phyloP scores from a whole-genome alignment of 129 eudicot species.

The Tagetes erecta region DNA sequence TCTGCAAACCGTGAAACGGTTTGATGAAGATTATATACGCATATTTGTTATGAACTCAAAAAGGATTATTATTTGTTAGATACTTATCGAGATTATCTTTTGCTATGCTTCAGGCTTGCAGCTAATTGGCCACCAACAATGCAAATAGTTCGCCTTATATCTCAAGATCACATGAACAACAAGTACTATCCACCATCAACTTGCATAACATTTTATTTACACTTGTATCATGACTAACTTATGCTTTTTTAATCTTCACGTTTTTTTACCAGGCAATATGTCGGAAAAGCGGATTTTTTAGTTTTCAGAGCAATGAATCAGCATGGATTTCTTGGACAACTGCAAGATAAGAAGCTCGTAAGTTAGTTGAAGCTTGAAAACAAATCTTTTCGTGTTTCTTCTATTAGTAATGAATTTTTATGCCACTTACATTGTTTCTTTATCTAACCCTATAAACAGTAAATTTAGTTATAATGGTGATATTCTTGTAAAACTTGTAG shows the following conservation, averaged over 20 bases:
- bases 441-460: neutral
- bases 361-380: conserved; percentile 33
- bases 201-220: neutral
- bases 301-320: conserved; percentile 99
- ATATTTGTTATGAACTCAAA: neutral
- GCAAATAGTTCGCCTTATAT: conserved; percentile 98
- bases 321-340: conserved; percentile 97
- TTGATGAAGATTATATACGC: neutral
- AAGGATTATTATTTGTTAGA: neutral
- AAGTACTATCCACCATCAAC: conserved; percentile 50
- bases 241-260: neutral
- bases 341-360: conserved; percentile 99
- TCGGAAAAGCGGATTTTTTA: conserved; percentile 93
- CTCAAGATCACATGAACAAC: conserved; percentile 99
- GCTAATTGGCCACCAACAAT: conserved; percentile 97
- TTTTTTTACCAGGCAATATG: conserved; percentile 71
- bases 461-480: conserved; percentile 18
- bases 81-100: neutral
- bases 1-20: conserved; percentile 7
- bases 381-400: neutral
- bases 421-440: neutral
- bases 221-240: conserved; percentile 6
- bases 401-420: neutral
- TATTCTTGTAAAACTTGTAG: conserved; percentile 31
- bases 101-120: conserved; percentile 60